Conservation (phyloP, 495 filamentous ascomycete genomes). For the Thozetella sp. region DNA sequence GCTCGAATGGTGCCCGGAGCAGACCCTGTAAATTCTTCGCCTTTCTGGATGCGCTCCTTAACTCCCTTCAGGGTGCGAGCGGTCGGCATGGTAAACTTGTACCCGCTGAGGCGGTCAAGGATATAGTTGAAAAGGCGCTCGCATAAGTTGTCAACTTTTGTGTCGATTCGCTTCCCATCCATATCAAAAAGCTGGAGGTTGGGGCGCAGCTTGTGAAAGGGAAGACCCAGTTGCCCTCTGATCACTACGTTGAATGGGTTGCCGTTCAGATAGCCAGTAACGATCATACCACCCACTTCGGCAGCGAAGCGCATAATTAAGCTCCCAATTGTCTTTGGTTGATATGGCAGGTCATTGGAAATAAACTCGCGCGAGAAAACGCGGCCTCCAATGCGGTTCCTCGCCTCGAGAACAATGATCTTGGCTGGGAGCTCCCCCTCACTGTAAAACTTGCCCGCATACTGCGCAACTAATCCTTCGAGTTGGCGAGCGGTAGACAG, state of each 20-base stretch:
- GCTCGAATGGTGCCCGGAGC: conserved; percentile 72
- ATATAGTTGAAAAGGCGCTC: conserved; percentile 94
- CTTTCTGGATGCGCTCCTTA: conserved; percentile 78
- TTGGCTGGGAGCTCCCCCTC: conserved; percentile 66
- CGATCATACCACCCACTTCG: conserved; percentile 96
- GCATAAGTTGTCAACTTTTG: conserved; percentile 76
- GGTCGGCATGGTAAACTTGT: conserved; percentile 73
- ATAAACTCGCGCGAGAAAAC: conserved; percentile 88
- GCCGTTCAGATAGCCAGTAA: conserved; percentile 93
- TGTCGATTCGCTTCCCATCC: conserved; percentile 79
- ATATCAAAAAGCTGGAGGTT: conserved; percentile 89
- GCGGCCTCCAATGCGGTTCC: conserved; percentile 86
- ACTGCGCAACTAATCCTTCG: conserved; percentile 79
- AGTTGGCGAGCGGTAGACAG: conserved; percentile 91
- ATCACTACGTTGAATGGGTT: conserved; percentile 92
- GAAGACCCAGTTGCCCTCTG: conserved; percentile 85
- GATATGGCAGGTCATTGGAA: conserved; percentile 30
- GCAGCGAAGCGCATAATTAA: conserved; percentile 82
- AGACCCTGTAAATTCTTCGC: conserved; percentile 73
- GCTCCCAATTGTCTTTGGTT: too few species aligned
- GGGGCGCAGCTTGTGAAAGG: conserved; percentile 81
- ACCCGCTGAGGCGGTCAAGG: conserved; percentile 85
- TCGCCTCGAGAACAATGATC: conserved; percentile 84
- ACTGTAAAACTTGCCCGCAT: conserved; percentile 63
- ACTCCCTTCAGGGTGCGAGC: conserved; percentile 81